These are phyloP conservation scores for Podaxis rugospora DNA, from an alignment of 768 basidiomycete species.

Conservation along the genomic window DNA sequence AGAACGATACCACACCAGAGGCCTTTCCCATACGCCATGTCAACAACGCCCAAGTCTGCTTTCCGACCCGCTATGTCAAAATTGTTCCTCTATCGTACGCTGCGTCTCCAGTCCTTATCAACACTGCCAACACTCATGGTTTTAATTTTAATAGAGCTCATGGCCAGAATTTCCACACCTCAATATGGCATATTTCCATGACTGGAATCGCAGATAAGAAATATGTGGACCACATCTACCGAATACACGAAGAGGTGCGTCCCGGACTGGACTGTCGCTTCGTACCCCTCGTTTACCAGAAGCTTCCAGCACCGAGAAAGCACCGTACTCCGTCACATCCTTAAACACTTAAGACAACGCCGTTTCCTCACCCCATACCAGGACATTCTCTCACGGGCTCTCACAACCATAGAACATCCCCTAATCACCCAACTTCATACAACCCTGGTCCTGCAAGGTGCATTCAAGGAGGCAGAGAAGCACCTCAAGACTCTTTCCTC, in stretches of 20 bases:
- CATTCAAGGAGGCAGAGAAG: constrained; percentile 56
- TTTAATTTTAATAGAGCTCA: constrained; percentile 46
- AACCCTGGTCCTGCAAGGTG: constrained; percentile 59
- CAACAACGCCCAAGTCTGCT: constrained; percentile 51
- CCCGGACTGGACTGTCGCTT: not conserved
- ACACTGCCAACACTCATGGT: not conserved
- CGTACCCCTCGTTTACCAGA: not conserved
- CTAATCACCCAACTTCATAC: constrained; percentile 63
- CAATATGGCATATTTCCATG: constrained; percentile 72
- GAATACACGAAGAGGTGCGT: constrained; percentile 60
- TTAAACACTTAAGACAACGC: constrained; percentile 76
- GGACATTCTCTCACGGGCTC: constrained; percentile 50
- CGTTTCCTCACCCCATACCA: constrained; percentile 65
- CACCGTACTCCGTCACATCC: constrained; percentile 57
- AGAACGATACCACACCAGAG: constrained; percentile 63
- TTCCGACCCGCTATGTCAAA: constrained; percentile 69
- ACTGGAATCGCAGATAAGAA: constrained; percentile 52
- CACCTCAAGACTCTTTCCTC: constrained; percentile 46
- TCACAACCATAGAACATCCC: constrained; percentile 64
- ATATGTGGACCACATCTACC: constrained; percentile 51
- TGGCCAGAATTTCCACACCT: constrained; percentile 69
- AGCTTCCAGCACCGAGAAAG: constrained; percentile 58
- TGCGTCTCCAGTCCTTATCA: not conserved
- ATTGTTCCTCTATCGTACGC: constrained; percentile 72
- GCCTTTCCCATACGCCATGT: constrained; percentile 55